These are phyloP conservation scores for Kentomonas sorsogonicus DNA, from an alignment of 208 protist genomes.

Conservation along the genomic window DNA sequence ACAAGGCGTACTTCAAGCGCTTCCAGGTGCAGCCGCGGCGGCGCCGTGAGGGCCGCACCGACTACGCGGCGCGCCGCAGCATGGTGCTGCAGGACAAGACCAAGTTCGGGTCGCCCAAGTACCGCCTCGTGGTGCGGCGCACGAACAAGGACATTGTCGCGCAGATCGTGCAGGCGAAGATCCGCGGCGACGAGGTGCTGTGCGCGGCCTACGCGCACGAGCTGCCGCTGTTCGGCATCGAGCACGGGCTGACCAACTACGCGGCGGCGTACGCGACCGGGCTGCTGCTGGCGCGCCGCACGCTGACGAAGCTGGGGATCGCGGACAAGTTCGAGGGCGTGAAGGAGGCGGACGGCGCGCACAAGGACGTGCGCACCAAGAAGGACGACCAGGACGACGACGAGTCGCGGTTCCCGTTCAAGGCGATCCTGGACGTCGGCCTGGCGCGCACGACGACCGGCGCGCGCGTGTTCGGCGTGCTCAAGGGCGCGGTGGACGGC, in stretches of 20 bases:
- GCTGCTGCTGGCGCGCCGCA: conserved; percentile 96
- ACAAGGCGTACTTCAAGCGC: conserved; percentile 98
- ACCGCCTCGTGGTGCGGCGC: conserved; percentile 97
- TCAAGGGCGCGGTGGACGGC: conserved; percentile 97
- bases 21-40: conserved; percentile 97
- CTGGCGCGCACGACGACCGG: conserved; percentile 95
- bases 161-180: conserved; percentile 96
- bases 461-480: conserved; percentile 89
- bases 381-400: conserved; percentile 81
- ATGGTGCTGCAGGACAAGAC: conserved; percentile 98
- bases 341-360: conserved; percentile 85
- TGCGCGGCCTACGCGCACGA: conserved; percentile 96
- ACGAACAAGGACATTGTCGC: conserved; percentile 97
- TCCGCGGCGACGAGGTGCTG: conserved; percentile 94
- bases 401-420: conserved; percentile 64
- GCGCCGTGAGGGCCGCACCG: conserved; percentile 98
- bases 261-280: conserved; percentile 96
- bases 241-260: conserved; percentile 98
- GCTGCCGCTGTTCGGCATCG: conserved; percentile 95
- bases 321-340: conserved; percentile 93
- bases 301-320: conserved; percentile 94
- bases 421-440: conserved; percentile 12
- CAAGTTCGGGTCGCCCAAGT: conserved; percentile 98
- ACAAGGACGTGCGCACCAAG: conserved; percentile 73
- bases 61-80: conserved; percentile 95